Base-by-base conservation (phyloP, 192 early-diverging fungal species). In the Coemansia aciculifera region DNA sequence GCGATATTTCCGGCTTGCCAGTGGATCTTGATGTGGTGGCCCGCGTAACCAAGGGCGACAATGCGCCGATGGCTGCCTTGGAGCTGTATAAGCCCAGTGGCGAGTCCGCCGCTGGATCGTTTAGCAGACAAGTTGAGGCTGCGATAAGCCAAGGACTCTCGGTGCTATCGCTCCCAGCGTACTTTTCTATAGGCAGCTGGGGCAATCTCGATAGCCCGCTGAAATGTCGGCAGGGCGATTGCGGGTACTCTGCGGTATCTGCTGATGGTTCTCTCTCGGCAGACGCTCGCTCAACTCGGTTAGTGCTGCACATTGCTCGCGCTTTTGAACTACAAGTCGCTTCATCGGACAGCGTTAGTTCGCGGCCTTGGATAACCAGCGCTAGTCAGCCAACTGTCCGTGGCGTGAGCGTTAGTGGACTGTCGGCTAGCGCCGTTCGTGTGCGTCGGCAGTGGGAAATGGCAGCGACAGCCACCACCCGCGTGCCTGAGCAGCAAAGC, bases 141-240 rank as follows among this genome's bases (percentile, higher is more conserved):
- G 79, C 79, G 7, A 68, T 82, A 27, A 71, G 79, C 63, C 79
- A 82, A 52, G 79, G 79, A 0, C 79, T 82, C 21, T 71, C 79
- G 8, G 79, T 64, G 8, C 60, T 82, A 54, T 67, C 79, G 21
- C 57, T 82, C 49, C 69, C 74, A 13, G 65, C 62, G 32, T 77
- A 77, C 57, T 73, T 82, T 57, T 27, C 27, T 12, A 49, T 67
- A 19, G 31, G 64, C 29, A 13, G 21, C 40, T 70, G 65, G 56
- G 79, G 74, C 5, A 82, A 77, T 34, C 15, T 82, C 37, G 71
- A 64, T 40, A 71, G 74, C 59, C 57, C 79, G 5, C 4, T 43
- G 2, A 57, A 39, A 17, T 17, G 27, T 21, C 6, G 40, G 13
- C 19, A 60, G 31, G 42, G 12, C 32, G 27, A 49, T 27, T 11